A percentile compares a stretch with the other conserved stretches of the same genome.
These are phyloP conservation scores for Carex scoparia DNA, from an alignment of 176 grass and related monocot species.

Conservation along the genomic window DNA sequence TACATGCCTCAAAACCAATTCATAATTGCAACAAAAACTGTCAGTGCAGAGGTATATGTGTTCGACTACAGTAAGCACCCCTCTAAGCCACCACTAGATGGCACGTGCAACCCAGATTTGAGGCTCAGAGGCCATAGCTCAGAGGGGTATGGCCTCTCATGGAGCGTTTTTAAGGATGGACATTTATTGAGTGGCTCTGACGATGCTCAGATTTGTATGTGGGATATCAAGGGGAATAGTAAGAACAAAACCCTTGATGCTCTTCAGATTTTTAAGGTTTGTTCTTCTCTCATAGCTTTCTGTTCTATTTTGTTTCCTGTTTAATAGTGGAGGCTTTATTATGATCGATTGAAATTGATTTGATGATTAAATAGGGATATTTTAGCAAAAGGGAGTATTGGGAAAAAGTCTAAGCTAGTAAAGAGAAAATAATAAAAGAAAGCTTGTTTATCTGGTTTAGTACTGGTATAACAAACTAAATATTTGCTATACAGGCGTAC, in stretches of 20 bases:
- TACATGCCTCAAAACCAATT: conserved; percentile 99
- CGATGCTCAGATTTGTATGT: conserved; percentile 92
- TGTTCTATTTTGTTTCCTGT: neutral
- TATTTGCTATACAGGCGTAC: neutral
- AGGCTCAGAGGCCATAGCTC: conserved; percentile 83
- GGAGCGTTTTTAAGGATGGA: conserved; percentile 91
- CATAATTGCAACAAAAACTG: conserved; percentile 97
- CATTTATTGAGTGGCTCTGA: conserved; percentile 98
- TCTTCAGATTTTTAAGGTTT: conserved; percentile 86
- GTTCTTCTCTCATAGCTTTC: neutral
- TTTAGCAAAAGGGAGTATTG: neutral
- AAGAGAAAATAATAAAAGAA: neutral
- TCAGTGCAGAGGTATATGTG: conserved; percentile 94
- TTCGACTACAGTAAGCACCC: conserved; percentile 99
- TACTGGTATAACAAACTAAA: neutral
- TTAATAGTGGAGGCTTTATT: neutral
- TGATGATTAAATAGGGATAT: neutral
- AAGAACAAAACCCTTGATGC: conserved; percentile 88
- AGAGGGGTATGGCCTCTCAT: conserved; percentile 98
- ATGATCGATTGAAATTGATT: neutral
- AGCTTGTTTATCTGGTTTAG: neutral
- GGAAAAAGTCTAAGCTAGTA: neutral
- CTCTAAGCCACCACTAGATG: conserved; percentile 88
- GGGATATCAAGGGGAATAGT: conserved; percentile 75
- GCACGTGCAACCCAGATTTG: conserved; percentile 91